phyloP scores from a whole-genome alignment of 768 basidiomycete genomes.

The Brasilioporus rufonigricans region DNA sequence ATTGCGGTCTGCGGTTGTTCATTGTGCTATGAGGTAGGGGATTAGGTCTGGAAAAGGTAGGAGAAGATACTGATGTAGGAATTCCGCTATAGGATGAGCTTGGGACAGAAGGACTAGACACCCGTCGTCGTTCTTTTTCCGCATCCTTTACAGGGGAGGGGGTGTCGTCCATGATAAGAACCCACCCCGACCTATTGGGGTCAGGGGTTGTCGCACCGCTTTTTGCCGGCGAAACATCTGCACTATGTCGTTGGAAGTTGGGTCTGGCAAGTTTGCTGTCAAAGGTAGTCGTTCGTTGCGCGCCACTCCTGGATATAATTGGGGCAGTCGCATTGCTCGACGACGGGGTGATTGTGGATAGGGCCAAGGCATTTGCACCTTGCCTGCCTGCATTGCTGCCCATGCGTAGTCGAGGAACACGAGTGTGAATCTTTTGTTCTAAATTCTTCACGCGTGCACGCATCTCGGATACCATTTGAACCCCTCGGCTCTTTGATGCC shows the following conservation, averaged over 20 bases:
- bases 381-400: slow-evolving; percentile 65
- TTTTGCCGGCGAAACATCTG: slow-evolving; percentile 44
- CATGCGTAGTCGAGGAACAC: slow-evolving; percentile 82
- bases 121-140: slow-evolving; percentile 54
- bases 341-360: slow-evolving; percentile 33
- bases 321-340: slow-evolving; percentile 39
- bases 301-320: slow-evolving; percentile 17
- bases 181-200: slow-evolving; percentile 77
- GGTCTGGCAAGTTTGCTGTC: slow-evolving; percentile 24
- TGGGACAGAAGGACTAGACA: slow-evolving; percentile 62
- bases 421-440: slow-evolving; percentile 85
- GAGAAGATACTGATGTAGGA: slow-evolving; percentile 46
- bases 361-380: slow-evolving; percentile 38
- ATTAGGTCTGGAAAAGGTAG: slow-evolving; percentile 42
- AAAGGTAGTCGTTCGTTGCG: slow-evolving; percentile 17
- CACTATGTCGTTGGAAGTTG: slow-evolving; percentile 41
- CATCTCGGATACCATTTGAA: slow-evolving; percentile 93
- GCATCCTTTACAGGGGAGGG: slow-evolving; percentile 63
- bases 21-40: slow-evolving; percentile 42
- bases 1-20: slow-evolving; percentile 63
- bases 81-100: slow-evolving; percentile 48
- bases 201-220: slow-evolving; percentile 38
- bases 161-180: slow-evolving; percentile 86
- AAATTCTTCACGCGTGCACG: slow-evolving; percentile 78
- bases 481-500: slow-evolving; percentile 71